Evolutionary conservation across 768 basidiomycete species (phyloP).

Genomic region (Crassisporium funariophilum): DNA sequence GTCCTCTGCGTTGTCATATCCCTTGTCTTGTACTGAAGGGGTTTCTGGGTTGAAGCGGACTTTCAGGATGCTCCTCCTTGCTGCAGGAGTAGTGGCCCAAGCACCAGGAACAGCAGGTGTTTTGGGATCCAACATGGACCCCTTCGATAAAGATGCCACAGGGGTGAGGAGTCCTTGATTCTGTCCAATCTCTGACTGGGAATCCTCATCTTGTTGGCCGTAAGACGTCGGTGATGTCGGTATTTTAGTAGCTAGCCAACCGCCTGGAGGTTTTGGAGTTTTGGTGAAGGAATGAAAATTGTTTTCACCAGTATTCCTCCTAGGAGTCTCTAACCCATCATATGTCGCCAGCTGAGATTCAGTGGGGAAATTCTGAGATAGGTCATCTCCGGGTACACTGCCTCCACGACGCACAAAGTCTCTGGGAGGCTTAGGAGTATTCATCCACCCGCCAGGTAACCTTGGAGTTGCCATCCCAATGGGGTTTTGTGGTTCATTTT

Average conservation of each 20-base stretch:
- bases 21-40: constrained; percentile 12
- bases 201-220: constrained; percentile 28
- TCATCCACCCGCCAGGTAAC: constrained; percentile 36
- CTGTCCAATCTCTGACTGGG: constrained; percentile 12
- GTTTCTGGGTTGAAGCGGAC: constrained; percentile 67
- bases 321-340: background rate
- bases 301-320: background rate
- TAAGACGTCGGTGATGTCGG: too few species aligned
- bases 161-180: constrained; percentile 50
- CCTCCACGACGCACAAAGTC: background rate
- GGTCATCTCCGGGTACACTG: background rate
- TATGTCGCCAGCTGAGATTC: background rate
- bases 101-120: constrained; percentile 74
- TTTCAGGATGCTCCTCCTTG: constrained; percentile 61
- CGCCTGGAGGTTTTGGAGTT: constrained; percentile 19
- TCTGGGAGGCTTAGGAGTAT: constrained; percentile 32
- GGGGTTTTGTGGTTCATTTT: constrained; percentile 2
- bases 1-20: background rate
- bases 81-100: constrained; percentile 61
- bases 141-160: constrained; percentile 49
- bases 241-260: constrained; percentile 17
- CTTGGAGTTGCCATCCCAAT: constrained; percentile 16
- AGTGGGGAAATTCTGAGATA: background rate
- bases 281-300: background rate
- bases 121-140: constrained; percentile 45